Percentiles rank a stretch among this genome's conserved stretches.
Conservation (phyloP, 345 rosid species). For the Populus simonii region DNA sequence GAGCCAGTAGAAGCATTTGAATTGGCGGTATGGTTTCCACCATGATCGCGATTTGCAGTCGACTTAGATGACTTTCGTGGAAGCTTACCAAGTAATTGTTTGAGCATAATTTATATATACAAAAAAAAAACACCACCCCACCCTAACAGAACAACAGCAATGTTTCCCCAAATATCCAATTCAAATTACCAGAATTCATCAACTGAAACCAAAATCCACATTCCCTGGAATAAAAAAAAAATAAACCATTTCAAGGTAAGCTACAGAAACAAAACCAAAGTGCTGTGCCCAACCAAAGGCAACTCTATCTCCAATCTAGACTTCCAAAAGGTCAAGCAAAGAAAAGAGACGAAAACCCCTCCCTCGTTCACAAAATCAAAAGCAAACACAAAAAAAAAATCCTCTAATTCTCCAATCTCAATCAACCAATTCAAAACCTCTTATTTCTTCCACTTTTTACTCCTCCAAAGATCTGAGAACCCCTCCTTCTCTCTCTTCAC, state of each 20-base stretch:
- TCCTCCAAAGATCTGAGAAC: background rate
- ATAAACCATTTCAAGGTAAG: constrained; percentile 9
- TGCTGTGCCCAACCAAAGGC: background rate
- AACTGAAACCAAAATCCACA: constrained; percentile 13
- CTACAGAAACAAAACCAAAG: background rate
- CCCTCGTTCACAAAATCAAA: constrained; percentile 17
- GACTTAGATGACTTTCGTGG: constrained; percentile 79
- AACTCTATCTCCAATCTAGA: background rate
- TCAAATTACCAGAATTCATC: constrained; percentile 16
- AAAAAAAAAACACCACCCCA: constrained; percentile 6
- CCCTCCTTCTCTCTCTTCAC: constrained; percentile 4
- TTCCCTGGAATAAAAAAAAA: background rate
- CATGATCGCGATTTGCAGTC: constrained; percentile 52
- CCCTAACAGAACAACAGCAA: constrained; percentile 18
- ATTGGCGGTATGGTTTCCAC: constrained; percentile 38
- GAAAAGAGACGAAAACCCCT: constrained; percentile 8
- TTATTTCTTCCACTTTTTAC: constrained; percentile 15
- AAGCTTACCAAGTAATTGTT: constrained; percentile 76
- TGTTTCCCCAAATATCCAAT: constrained; percentile 4
- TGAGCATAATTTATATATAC: constrained; percentile 53
- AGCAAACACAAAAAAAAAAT: constrained; percentile 11
- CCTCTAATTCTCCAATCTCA: constrained; percentile 19
- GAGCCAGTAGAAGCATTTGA: constrained; percentile 40
- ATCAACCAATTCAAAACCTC: constrained; percentile 19
- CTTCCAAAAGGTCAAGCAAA: constrained; percentile 14